A percentile compares a stretch with the other conserved stretches of the same genome.
Conservation (phyloP, 345 rosid species). For the Corchorus capsularis region DNA sequence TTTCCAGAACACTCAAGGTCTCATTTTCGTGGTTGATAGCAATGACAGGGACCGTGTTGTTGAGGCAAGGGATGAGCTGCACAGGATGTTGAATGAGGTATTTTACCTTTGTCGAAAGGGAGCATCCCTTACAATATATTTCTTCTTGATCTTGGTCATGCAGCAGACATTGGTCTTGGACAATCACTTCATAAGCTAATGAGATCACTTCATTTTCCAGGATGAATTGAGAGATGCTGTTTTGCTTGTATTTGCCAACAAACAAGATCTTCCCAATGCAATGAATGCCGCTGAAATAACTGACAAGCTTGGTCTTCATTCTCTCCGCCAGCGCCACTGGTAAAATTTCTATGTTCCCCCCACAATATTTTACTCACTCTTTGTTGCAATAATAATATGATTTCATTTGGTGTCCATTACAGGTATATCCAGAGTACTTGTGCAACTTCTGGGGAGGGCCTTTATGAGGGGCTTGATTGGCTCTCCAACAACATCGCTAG, state of each 20-base stretch:
- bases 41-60: conserved; percentile 78
- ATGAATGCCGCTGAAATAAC: conserved; percentile 97
- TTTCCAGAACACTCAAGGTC: conserved; percentile 82
- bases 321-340: conserved; percentile 95
- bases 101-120: not conserved
- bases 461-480: conserved; percentile 85
- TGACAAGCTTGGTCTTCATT: conserved; percentile 92
- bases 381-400: not conserved
- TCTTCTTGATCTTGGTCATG: not conserved
- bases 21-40: conserved; percentile 75
- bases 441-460: conserved; percentile 85
- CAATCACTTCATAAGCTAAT: not conserved
- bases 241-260: conserved; percentile 89
- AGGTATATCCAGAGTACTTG: conserved; percentile 90
- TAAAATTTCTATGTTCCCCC: conserved; percentile 26
- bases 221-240: conserved; percentile 90
- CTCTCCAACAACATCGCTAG: conserved; percentile 76
- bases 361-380: not conserved
- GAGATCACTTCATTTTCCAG: conserved; percentile 29
- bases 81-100: conserved; percentile 77
- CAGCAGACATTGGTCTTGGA: not conserved
- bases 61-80: conserved; percentile 76
- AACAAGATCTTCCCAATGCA: conserved; percentile 93
- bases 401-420: conserved; percentile 18
- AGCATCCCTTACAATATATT: not conserved